Conservation (phyloP, 78 protist species). For the Tieghemostelium lacteum region DNA sequence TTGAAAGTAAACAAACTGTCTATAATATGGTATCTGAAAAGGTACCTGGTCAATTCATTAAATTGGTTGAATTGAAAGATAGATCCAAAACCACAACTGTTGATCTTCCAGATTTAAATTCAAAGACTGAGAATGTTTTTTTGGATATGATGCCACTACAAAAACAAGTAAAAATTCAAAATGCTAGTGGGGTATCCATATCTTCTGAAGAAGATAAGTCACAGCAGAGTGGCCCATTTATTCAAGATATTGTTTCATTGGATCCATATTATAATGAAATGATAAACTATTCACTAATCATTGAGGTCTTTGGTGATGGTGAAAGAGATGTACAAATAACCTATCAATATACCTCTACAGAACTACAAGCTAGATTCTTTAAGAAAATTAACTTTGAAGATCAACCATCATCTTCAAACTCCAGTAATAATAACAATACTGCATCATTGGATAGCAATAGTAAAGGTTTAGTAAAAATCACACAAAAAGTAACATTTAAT, state of each 20-base stretch:
- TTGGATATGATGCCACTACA: too few relatives aligned
- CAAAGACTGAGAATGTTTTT: too few relatives aligned
- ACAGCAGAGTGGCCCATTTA: not conserved
- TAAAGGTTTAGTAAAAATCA: not conserved
- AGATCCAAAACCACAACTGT: not conserved
- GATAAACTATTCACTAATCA: not conserved
- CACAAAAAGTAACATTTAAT: not conserved
- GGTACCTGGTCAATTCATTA: not conserved
- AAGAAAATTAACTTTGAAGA: not conserved
- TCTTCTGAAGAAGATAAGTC: not conserved
- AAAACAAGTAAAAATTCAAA: not conserved
- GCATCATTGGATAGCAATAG: not conserved
- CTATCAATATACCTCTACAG: not conserved
- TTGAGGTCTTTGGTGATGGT: not conserved
- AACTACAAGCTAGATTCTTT: not conserved
- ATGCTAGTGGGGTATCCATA: not conserved
- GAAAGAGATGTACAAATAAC: not conserved
- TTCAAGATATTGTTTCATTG: not conserved
- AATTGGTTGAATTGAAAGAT: not conserved
- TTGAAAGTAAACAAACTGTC: not conserved
- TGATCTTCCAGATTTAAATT: not conserved
- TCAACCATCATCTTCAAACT: not conserved
- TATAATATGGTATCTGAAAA: not conserved
- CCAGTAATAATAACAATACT: too few relatives aligned
- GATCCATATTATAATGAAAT: not conserved